A percentile compares a stretch with the other conserved stretches of the same genome.
Conservation (phyloP, 1,284 basidiomycete species). For the Wallemia mellicola region DNA sequence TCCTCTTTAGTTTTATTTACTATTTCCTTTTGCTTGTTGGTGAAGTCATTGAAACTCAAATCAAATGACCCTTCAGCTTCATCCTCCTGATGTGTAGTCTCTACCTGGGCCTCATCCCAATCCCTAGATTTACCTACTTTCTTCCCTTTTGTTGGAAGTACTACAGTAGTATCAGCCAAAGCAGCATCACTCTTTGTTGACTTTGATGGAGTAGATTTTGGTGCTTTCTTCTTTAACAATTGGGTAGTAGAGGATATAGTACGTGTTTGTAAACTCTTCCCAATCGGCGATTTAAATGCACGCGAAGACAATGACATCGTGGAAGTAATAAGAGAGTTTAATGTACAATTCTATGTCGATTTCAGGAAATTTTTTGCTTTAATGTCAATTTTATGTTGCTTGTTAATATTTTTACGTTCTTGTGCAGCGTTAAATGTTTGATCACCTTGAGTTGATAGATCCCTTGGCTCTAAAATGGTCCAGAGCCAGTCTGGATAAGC, state of each 20-base stretch:
- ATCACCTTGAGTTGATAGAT: background rate
- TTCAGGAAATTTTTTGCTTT: conserved; percentile 1
- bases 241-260: background rate
- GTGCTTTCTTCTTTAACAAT: background rate
- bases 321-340: background rate
- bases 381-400: background rate
- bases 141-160: background rate
- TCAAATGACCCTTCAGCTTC: background rate
- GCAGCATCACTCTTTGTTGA: background rate
- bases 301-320: no score
- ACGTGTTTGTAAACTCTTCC: background rate
- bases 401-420: background rate
- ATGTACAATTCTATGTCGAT: background rate
- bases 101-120: background rate
- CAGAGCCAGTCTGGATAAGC: conserved; percentile 1
- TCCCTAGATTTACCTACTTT: background rate
- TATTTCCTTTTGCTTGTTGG: background rate
- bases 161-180: background rate
- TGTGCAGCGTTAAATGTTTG: background rate
- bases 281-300: no score
- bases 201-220: background rate
- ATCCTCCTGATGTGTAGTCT: background rate
- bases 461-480: background rate
- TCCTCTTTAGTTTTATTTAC: background rate
- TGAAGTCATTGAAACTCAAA: background rate